A percentile compares a stretch with the other conserved stretches of the same genome.
Conservation (phyloP, 1,139 yeast species). For the Zygoascus hellenicus region DNA sequence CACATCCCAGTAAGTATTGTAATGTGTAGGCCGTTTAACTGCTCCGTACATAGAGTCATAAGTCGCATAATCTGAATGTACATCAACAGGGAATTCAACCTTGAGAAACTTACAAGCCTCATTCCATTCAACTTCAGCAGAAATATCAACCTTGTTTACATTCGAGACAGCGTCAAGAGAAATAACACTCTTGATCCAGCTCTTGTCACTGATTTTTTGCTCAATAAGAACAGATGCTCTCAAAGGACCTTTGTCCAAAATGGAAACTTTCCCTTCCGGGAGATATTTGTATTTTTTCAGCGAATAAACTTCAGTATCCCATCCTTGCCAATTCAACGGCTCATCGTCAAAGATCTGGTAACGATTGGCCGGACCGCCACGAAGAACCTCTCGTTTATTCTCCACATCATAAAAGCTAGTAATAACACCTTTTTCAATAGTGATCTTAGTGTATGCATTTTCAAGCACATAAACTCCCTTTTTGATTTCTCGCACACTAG, state of each 20-base stretch:
- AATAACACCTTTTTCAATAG: constrained; percentile 44
- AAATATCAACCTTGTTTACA: constrained; percentile 23
- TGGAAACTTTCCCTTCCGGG: constrained; percentile 31
- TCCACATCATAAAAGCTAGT: constrained; percentile 56
- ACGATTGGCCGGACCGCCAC: constrained; percentile 65
- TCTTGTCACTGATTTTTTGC: constrained; percentile 51
- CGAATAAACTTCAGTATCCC: constrained; percentile 94
- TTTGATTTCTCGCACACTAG: constrained; percentile 33
- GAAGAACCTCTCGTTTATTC: constrained; percentile 61
- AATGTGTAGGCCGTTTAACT: constrained; percentile 88
- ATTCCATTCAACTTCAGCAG: constrained; percentile 75
- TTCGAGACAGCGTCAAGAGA: constrained; percentile 54
- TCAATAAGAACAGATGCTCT: constrained; percentile 54
- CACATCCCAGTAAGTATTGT: constrained; percentile 90
- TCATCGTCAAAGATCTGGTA: constrained; percentile 79
- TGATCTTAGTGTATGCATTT: constrained; percentile 57
- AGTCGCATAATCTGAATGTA: constrained; percentile 68
- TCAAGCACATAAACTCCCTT: constrained; percentile 45
- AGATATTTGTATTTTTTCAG: constrained; percentile 58
- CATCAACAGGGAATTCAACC: constrained; percentile 88
- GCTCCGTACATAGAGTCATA: constrained; percentile 94
- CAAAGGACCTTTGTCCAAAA: constrained; percentile 51
- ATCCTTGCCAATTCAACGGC: constrained; percentile 87
- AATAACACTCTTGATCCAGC: constrained; percentile 62
- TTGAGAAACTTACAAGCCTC: constrained; percentile 83